Evolutionary conservation across 495 filamentous ascomycete genomes (phyloP).

Genomic region (Penicillium chermesinum): DNA sequence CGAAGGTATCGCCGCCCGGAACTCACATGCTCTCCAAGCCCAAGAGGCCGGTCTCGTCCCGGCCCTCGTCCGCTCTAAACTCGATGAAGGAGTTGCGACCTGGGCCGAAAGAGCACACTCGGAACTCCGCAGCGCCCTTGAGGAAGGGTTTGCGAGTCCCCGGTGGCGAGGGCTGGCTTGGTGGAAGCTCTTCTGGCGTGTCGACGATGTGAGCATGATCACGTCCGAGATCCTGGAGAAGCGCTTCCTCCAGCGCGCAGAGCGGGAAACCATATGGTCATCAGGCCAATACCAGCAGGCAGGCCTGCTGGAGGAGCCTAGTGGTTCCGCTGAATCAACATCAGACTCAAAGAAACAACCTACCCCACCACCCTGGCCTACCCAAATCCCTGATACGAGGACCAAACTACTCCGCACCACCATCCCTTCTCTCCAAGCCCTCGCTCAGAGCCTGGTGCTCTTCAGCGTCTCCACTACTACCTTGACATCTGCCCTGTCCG

Average conservation of each 20-base stretch:
- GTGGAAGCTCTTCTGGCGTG: slow-evolving; percentile 95
- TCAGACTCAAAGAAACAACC: slow-evolving; percentile 9
- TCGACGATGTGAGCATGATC: slow-evolving; percentile 83
- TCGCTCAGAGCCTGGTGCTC: slow-evolving; percentile 73
- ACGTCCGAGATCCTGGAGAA: slow-evolving; percentile 68
- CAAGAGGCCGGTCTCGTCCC: slow-evolving; percentile 34
- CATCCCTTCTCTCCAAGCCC: slow-evolving; percentile 69
- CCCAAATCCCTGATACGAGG: slow-evolving; percentile 47
- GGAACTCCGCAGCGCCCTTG: slow-evolving; percentile 74
- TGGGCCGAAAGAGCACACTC: slow-evolving; percentile 80
- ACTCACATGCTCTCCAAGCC: slow-evolving; percentile 36
- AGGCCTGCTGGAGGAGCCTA: slow-evolving; percentile 38
- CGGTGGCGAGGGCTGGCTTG: slow-evolving; percentile 74
- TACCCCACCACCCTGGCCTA: slow-evolving; percentile 31
- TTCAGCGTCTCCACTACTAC: slow-evolving; percentile 65
- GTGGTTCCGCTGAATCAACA: slow-evolving; percentile 7
- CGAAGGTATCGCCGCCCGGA: slow-evolving; percentile 45
- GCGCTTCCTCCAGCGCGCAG: slow-evolving; percentile 68
- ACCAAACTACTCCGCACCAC: slow-evolving; percentile 52
- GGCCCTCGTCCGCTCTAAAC: slow-evolving; percentile 35
- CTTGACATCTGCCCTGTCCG: slow-evolving; percentile 57
- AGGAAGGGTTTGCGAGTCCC: slow-evolving; percentile 61
- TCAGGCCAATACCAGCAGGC: slow-evolving; percentile 76
- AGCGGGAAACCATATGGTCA: slow-evolving; percentile 70
- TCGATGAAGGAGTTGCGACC: slow-evolving; percentile 53